These are phyloP conservation scores for Pestalotiopsis sp. DNA, from an alignment of 2,329 filamentous ascomycete species.

Conservation along the genomic window DNA sequence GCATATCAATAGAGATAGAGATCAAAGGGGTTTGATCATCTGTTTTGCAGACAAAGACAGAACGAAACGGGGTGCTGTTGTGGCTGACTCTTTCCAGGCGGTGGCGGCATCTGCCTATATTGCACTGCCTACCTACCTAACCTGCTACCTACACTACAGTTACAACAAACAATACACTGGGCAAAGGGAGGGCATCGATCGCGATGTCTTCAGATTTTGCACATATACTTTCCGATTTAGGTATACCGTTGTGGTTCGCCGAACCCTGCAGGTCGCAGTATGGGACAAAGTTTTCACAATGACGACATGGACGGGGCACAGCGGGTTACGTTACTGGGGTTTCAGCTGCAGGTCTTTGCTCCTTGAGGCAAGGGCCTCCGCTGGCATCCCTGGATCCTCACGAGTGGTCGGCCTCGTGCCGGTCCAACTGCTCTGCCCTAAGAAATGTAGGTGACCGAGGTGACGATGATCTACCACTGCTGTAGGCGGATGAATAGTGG, in stretches of 20 bases:
- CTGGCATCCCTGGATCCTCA: neutral
- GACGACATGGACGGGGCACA: conserved; percentile 1
- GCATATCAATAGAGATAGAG: neutral
- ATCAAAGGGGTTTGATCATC: neutral
- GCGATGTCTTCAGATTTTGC: neutral
- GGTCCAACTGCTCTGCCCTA: neutral
- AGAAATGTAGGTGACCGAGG: neutral
- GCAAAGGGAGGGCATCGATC: neutral
- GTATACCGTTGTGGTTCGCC: conserved; percentile 8
- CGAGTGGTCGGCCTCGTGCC: neutral
- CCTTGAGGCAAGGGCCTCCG: conserved; percentile 1
- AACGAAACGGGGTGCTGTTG: neutral
- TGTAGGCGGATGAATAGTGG: neutral
- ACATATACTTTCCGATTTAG: conserved; percentile 4
- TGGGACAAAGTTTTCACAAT: conserved; percentile 8
- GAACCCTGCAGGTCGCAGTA: conserved; percentile 1
- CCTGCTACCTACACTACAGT: neutral
- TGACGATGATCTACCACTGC: neutral
- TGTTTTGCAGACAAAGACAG: neutral
- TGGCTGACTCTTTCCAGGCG: neutral
- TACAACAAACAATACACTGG: neutral
- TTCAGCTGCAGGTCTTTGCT: neutral
- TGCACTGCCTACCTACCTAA: neutral
- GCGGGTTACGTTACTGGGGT: neutral
- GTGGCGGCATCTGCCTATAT: neutral